Conservation (phyloP, 768 basidiomycete species). For the Rhizopogon vinicolor region DNA sequence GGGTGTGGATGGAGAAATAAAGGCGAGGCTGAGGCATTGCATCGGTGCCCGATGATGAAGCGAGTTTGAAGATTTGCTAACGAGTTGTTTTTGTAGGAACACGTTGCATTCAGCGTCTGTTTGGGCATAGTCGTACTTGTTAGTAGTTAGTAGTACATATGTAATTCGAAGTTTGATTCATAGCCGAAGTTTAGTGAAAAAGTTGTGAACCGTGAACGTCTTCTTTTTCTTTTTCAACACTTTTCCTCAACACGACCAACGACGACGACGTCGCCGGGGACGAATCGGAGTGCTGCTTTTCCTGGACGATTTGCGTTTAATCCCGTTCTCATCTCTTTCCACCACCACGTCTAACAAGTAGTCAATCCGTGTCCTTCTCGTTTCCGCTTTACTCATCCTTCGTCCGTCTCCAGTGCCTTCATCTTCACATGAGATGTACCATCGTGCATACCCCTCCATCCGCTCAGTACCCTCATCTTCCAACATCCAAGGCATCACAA, state of each 20-base stretch:
- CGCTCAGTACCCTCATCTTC: conserved; percentile 50
- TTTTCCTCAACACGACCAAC: not conserved
- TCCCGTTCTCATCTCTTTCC: conserved; percentile 3
- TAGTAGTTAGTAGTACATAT: no score
- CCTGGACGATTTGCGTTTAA: not conserved
- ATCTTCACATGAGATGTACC: conserved; percentile 52
- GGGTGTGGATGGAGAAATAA: conserved; percentile 76
- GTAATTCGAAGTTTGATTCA: not conserved
- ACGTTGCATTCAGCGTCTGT: no score
- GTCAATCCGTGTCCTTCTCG: conserved; percentile 5
- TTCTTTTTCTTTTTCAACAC: conserved; percentile 3
- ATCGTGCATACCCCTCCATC: conserved; percentile 51
- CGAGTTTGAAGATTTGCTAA: not conserved
- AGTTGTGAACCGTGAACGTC: conserved; percentile 3
- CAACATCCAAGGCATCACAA: conserved; percentile 13
- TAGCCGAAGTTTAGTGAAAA: conserved; percentile 3
- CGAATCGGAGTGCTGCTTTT: conserved; percentile 6
- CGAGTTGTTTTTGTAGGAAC: no score
- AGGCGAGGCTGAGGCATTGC: conserved; percentile 82
- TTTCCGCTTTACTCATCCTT: conserved; percentile 9
- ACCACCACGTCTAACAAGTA: not conserved
- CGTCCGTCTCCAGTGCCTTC: conserved; percentile 21
- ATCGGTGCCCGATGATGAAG: not conserved
- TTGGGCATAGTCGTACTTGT: no score
- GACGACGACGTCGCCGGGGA: not conserved